Evolutionary conservation across 345 rosid genomes (phyloP).

Genomic region (Citrus hindsii): DNA sequence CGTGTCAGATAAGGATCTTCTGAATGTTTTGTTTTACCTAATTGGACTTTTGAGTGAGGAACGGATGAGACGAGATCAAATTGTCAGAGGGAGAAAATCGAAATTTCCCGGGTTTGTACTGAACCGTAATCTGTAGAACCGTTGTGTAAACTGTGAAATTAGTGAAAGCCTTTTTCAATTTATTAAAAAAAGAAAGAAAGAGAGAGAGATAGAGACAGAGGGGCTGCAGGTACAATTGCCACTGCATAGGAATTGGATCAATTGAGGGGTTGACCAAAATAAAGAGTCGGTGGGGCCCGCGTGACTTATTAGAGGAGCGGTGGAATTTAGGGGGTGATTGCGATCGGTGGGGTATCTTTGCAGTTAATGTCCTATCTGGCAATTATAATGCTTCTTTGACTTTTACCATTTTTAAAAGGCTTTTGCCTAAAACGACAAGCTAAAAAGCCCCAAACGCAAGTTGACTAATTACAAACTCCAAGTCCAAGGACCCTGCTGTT

Average conservation of each 20-base stretch:
- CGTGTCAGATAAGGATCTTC: neutral
- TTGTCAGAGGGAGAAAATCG: neutral
- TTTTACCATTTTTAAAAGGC: neutral
- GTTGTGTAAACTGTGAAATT: neutral
- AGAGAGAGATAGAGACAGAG: neutral
- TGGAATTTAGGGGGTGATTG: conserved; percentile 2
- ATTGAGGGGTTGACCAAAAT: conserved; percentile 22
- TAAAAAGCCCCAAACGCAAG: neutral
- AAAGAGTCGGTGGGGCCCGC: conserved; percentile 8
- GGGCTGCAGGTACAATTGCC: neutral
- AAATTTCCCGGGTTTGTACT: neutral
- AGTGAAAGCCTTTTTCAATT: neutral
- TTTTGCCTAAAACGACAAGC: neutral
- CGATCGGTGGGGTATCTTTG: neutral
- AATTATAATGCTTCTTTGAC: conserved; percentile 11
- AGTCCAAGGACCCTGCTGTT: neutral
- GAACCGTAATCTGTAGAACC: neutral
- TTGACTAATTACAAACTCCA: conserved; percentile 13
- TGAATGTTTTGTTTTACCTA: too few species aligned
- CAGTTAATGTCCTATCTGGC: conserved; percentile 11
- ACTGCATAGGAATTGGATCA: neutral
- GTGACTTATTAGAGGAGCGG: conserved; percentile 6
- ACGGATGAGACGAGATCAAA: neutral
- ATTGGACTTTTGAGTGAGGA: too few species aligned
- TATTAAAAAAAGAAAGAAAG: neutral